Base-by-base conservation (phyloP, 345 rosid species). In the Barbarea vulgaris region DNA sequence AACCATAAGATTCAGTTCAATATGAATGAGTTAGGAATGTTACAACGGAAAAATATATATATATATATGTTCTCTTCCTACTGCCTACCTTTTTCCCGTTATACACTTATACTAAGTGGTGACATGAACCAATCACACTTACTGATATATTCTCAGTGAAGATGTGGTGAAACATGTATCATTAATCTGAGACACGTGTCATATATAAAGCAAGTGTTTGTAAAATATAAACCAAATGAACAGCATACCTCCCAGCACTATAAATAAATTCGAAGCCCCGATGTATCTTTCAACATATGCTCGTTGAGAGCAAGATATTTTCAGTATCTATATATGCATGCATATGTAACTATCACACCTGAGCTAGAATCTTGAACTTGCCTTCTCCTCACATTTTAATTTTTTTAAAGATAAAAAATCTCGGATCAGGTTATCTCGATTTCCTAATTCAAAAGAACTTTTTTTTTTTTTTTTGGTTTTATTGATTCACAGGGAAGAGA, bases 401-500 rank as follows among this genome's bases (percentile, higher is more conserved):
- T 44, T 25, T 64, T 53, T 57, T 18, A 9, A 25, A 56, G 14
- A 37, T 39, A 39, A 12, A 39, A 10, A 36, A 36, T 36, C 41
- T 36, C 41, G 36, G 36, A 9, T 8, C 37, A 34, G 37, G 4
- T 33, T 33, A 7, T 33, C 10, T 33, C 10, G 36, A 33, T 41
- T 53, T 73, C 46, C 6, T 18, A 6, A 63, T n/a, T n/a, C 5
- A 12, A 34, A 39, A 39, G n/a, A 39, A 39, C 33, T 30, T 30
- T 6, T 30, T 30, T 30, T 30, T 30, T 30, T 6, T 30, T 31
- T 31, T 31, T 31, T 31, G 1, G 3, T 28, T 15, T 22, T 15
- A 54, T 31, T 28, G 28, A 60, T 73, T 67, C 60, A 79, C 70
- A 58, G 77, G 77, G 77, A 72, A 72, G 81, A 77, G 77, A 72